These are phyloP conservation scores for Capsicum rhomboideum DNA, from an alignment of 257 asterid species.

Conservation along the genomic window DNA sequence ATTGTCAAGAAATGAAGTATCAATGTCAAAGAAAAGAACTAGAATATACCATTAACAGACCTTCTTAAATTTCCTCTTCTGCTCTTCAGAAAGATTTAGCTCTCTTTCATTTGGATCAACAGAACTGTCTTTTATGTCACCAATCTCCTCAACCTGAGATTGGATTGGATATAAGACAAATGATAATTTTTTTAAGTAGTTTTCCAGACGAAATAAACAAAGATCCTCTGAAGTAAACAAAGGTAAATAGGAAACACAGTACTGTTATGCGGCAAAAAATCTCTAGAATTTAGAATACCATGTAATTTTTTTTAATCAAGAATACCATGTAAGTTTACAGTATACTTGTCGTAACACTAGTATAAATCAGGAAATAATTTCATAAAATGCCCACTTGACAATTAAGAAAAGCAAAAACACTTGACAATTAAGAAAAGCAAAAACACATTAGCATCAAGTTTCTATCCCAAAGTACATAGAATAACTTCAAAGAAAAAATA, in stretches of 20 bases:
- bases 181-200: not conserved
- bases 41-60: conserved; percentile 34
- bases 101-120: conserved; percentile 79
- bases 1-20: not conserved
- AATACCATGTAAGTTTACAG: not conserved
- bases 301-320: not conserved
- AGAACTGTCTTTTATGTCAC: conserved; percentile 60
- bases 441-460: not conserved
- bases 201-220: not conserved
- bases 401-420: not conserved
- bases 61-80: conserved; percentile 78
- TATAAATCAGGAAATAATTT: not conserved
- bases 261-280: not conserved
- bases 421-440: not conserved
- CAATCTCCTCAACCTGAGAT: conserved; percentile 92
- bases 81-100: conserved; percentile 77
- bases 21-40: conserved; percentile 4
- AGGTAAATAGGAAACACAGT: not conserved
- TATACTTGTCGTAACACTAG: not conserved
- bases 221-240: not conserved
- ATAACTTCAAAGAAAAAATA: not conserved
- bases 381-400: not conserved
- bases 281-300: not conserved
- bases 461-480: not conserved
- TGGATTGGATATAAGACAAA: not conserved